Base-by-base conservation (phyloP, 768 basidiomycete genomes). In the Suillus discolor region DNA sequence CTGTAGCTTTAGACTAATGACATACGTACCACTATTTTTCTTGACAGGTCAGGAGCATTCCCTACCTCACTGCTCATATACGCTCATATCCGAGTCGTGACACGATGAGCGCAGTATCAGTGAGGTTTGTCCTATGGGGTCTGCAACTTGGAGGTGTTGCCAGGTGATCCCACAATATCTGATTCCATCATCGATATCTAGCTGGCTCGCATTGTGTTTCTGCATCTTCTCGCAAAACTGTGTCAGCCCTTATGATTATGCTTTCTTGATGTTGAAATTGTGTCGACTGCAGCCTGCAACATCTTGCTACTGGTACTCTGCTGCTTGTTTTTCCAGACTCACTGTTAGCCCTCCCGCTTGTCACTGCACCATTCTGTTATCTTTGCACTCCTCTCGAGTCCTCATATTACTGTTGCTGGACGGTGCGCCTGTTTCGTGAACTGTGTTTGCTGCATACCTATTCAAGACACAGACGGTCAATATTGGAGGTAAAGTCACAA, bases 1-100 rank as follows among this genome's bases (percentile, higher is more conserved):
- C 66, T 73, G 72, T 72, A 73, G 66, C 68, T 66, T 64, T 75
- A 71, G 65, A 67, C 54, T 42, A 41, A 63, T 61, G 34, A 7
- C 62, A 62, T 41, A 42, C 31, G 42, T 57, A 60, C 31, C 6
- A 31, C 31, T 31, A 31, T 31, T 31, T 31, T 1, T 7, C 6
- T 31, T 31, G 31, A 31, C 31, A 31, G 31, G 6, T 31, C 31
- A 31, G 31, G 31, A 31, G 31, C 31, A 31, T 31, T 31, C 31
- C 31, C 31, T 31, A 6, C 31, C 31, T 31, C 6, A 31, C 6
- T 31, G 31, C 31, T 31, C 1, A 1, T 31, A 31, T 31, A 31
- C 31, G 31, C 31, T 6, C 6, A 28, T 3, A 31, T 31, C 31
- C 31, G 31, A 31, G 6, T 31, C 6, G 31, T 31, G 31, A 31